Base-by-base conservation (phyloP, 192 early-diverging fungal genomes). In the Pilobolus umbonatus region DNA sequence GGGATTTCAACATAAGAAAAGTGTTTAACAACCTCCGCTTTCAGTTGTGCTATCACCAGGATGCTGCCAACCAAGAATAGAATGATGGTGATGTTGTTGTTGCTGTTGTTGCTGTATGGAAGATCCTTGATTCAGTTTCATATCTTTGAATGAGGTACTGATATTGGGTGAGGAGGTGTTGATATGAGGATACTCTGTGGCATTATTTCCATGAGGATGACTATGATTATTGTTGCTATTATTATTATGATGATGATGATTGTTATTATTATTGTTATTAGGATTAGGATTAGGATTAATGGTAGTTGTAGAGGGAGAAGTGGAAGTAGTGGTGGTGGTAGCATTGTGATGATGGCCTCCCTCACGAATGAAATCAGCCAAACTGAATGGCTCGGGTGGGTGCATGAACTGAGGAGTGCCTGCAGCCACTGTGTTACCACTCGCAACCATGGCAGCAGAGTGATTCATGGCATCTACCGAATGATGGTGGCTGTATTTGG, bases 21-120 rank as follows among this genome's bases (percentile, higher is more conserved):
- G n/a, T 7, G n/a, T 51, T 38, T 50, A 61, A 50, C 59, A 61
- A 51, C 46, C 46, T 22, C 50, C 46, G 28, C 59, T 61, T 28
- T 47, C 59, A 28, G 59, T 35, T 46, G 59, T 19, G 26, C 48
- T 47, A 50, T 61, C 59, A 36, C 57, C 57, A 51, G 59, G 31
- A 61, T 61, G 59, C 35, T 61, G 59, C 59, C 59, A 61, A 61
- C 46, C 45, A 17, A 61, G 25, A 22, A 61, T 61, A 51, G 35
- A 34, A 40, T 56, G 52, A 26, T 55, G 54, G 12, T 52, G 50
- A 52, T 50, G 48, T 15, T 52, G 50, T 25, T 34, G 15, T 32
- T 25, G 57, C 8, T 25, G 11, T 10, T 17, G 26, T 10, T 57
- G 31, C 5, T 36, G 21, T 17, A 43, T 21, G 11, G 55, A 29